Percentiles rank a stretch among this genome's conserved stretches.
These are phyloP conservation scores for Letharia lupina DNA, from an alignment of 495 filamentous ascomycete genomes.

Conservation along the genomic window DNA sequence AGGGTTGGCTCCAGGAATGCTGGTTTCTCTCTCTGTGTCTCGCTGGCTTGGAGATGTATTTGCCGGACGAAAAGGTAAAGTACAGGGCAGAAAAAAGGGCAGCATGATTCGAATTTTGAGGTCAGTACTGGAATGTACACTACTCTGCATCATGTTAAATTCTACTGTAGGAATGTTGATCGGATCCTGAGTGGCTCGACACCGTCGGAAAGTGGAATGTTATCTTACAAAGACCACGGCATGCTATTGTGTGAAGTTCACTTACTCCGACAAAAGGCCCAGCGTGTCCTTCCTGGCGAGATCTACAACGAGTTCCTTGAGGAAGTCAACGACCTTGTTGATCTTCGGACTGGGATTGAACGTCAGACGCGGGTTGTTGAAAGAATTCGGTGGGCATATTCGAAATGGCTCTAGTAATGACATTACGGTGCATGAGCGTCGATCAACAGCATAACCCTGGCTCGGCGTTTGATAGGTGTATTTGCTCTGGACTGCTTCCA, in stretches of 20 bases:
- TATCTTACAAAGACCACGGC: constrained; percentile 85
- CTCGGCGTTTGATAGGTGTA: constrained; percentile 3
- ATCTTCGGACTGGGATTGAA: constrained; percentile 62
- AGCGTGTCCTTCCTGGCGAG: constrained; percentile 53
- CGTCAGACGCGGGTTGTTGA: constrained; percentile 67
- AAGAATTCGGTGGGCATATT: constrained; percentile 82
- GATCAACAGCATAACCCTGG: not conserved
- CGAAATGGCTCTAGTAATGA: constrained; percentile 51
- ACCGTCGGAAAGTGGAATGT: constrained; percentile 52
- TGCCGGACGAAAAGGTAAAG: constrained; percentile 57
- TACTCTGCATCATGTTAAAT: constrained; percentile 16
- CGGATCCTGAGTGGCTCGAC: constrained; percentile 63
- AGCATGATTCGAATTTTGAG: constrained; percentile 65
- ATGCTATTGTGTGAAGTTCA: constrained; percentile 84
- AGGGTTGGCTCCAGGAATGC: constrained; percentile 78
- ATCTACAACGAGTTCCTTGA: constrained; percentile 75
- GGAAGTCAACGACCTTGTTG: constrained; percentile 73
- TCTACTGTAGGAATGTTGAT: constrained; percentile 56
- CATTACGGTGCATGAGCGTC: constrained; percentile 1
- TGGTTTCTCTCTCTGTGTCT: constrained; percentile 68
- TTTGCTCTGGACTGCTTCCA: not conserved
- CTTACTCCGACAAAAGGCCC: constrained; percentile 58
- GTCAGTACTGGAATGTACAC: constrained; percentile 30
- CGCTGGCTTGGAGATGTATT: constrained; percentile 63
- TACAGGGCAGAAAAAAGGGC: constrained; percentile 48